Evolutionary conservation across 805 yeast genomes (phyloP).

Genomic region (Metschnikowia chrysomelidarum): DNA sequence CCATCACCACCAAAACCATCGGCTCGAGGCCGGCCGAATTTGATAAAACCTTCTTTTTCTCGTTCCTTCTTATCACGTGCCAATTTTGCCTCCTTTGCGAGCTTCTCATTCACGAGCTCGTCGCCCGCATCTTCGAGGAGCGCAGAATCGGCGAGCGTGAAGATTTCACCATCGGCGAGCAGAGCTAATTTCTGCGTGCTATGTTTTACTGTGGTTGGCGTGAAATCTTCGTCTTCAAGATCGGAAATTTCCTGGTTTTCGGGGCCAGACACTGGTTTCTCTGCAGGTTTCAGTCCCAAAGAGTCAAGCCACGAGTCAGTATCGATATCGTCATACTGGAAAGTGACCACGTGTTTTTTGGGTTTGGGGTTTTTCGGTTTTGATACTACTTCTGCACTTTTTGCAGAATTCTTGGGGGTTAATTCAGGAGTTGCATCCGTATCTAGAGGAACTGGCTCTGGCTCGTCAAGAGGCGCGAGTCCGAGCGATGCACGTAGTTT

Average conservation of each 20-base stretch:
- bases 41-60: constrained; percentile 14
- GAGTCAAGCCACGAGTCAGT: constrained; percentile 16
- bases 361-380: constrained; percentile 22
- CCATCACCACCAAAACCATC: constrained; percentile 2
- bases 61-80: constrained; percentile 28
- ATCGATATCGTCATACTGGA: constrained; percentile 15
- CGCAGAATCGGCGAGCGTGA: constrained; percentile 57
- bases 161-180: constrained; percentile 42
- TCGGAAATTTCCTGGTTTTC: neutral
- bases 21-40: constrained; percentile 7
- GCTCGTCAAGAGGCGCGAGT: neutral
- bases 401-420: no score
- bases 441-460: no score
- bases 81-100: constrained; percentile 25
- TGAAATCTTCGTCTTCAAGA: neutral
- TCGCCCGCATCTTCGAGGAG: constrained; percentile 33
- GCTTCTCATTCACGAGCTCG: constrained; percentile 40
- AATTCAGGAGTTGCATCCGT: no score
- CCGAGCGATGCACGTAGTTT: neutral
- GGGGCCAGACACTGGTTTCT: neutral
- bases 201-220: constrained; percentile 44
- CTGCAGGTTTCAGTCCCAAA: constrained; percentile 13
- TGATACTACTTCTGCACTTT: no score
- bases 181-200: constrained; percentile 36
- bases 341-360: constrained; percentile 7